Evolutionary conservation across 768 basidiomycete genomes (phyloP).

Genomic region (Lanmaoa pseudosensibilis): DNA sequence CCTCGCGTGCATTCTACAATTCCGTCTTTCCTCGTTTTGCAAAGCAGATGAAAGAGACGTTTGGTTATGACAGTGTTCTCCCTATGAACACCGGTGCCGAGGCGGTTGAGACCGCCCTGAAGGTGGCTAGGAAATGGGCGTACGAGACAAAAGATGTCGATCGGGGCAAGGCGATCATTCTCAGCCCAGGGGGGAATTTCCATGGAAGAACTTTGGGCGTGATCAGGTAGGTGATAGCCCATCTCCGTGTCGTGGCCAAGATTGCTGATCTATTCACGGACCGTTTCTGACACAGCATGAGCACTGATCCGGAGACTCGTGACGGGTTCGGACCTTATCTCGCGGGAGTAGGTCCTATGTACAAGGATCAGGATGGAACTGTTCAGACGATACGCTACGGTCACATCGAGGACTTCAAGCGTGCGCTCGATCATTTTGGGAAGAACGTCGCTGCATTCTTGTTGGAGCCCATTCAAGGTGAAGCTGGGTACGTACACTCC

Average conservation of each 20-base stretch:
- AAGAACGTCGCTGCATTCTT: slow-evolving; percentile 88
- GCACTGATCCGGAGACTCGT: slow-evolving; percentile 89
- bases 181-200: slow-evolving; percentile 90
- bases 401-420: slow-evolving; percentile 75
- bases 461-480: slow-evolving; percentile 98
- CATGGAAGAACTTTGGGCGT: slow-evolving; percentile 91
- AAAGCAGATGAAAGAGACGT: slow-evolving; percentile 75
- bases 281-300: slow-evolving; percentile 59
- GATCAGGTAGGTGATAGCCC: slow-evolving; percentile 55
- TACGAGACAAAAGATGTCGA: slow-evolving; percentile 70
- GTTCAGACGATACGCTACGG: slow-evolving; percentile 76
- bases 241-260: background rate
- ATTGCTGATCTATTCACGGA: slow-evolving; percentile 12
- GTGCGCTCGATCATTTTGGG: slow-evolving; percentile 78
- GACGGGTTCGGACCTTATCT: slow-evolving; percentile 91
- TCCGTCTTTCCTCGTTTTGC: slow-evolving; percentile 89
- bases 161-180: slow-evolving; percentile 74
- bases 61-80: slow-evolving; percentile 92
- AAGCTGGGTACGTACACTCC: slow-evolving; percentile 74
- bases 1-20: slow-evolving; percentile 96
- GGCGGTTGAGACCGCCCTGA: slow-evolving; percentile 96
- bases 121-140: slow-evolving; percentile 96
- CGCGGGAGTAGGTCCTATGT: slow-evolving; percentile 78
- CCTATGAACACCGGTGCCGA: slow-evolving; percentile 99
- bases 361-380: slow-evolving; percentile 49